Evolutionary conservation across 305 asterid species (phyloP), one percentile per base, ranked within the genome.

Genomic region (Fraxinus dipetala): DNA sequence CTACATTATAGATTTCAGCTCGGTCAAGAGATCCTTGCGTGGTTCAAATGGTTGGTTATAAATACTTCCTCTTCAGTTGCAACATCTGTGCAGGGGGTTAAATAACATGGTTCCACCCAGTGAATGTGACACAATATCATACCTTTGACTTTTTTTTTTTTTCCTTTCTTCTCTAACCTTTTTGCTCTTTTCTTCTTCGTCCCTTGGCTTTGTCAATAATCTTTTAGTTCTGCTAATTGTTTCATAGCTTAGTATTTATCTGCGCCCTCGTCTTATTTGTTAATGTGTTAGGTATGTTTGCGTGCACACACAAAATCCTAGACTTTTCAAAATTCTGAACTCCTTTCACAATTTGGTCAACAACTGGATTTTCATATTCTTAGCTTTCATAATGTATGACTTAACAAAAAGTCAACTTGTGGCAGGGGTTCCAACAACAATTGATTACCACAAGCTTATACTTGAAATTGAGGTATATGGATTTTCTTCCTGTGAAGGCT

Each of bases 401-500:
- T 63, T 63, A n/a, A 31, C 11, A n/a, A 72, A 72, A 31, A 32
- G 76, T 72, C 0, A 2, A 16, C 28, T 75, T 81, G 76, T 83
- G 78, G 83, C 89, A 96, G 99, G 99, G 80, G 97, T 96, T 79
- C 99, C 99, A 75, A 96, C 98, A 34, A 96, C 99, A 79, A 94
- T 96, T 77, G 98, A 94, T 0, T 96, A 94, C 93, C 99, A 96
- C 87, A 96, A 96, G 90, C 98, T 95, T 83, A 94, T 95, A 90
- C 97, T 95, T 82, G 99, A 94, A 67, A 77, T 95, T n/a, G 98
- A 95, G 97, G 99, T 94, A 83, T 61, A 40, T 87, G 75, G 0
- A 45, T 45, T 45, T 45, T 11, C 51, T 43, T 43, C 56, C 3
- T 45, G 56, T 13, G 31, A 32, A 22, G 18, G 43, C n/a, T 61